These are phyloP conservation scores for Fusarium goolgardi DNA, from an alignment of 2,329 filamentous ascomycete species.

Conservation along the genomic window DNA sequence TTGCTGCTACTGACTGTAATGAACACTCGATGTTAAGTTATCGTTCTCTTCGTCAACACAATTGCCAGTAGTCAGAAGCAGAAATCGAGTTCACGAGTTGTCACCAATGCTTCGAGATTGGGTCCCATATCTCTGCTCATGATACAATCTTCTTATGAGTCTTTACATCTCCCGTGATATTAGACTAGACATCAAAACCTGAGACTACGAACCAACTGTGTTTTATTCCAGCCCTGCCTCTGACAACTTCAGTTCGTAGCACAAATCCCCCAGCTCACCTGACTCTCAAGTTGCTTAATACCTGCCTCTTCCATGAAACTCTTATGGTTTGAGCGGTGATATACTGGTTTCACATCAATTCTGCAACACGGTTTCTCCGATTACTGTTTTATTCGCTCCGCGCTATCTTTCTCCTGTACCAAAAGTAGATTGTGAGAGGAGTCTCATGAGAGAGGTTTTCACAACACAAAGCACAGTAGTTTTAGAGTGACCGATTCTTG, in stretches of 20 bases:
- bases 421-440: background rate
- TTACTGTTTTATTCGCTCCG: background rate
- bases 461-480: background rate
- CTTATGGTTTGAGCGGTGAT: constrained; percentile 5
- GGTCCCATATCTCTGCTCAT: background rate
- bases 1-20: background rate
- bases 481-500: constrained; percentile 23
- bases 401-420: background rate
- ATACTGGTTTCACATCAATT: constrained; percentile 7
- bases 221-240: background rate
- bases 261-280: background rate
- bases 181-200: no score
- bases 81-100: background rate
- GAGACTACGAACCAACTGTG: background rate
- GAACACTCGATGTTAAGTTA: background rate
- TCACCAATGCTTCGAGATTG: background rate
- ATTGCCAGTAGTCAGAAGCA: background rate
- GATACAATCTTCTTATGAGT: background rate
- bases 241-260: background rate
- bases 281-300: background rate
- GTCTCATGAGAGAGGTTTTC: background rate
- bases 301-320: constrained; percentile 3
- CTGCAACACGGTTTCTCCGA: background rate
- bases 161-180: background rate
- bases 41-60: background rate